Base-by-base conservation (phyloP, 176 grass and related monocot species). In the Triticum turgidum region DNA sequence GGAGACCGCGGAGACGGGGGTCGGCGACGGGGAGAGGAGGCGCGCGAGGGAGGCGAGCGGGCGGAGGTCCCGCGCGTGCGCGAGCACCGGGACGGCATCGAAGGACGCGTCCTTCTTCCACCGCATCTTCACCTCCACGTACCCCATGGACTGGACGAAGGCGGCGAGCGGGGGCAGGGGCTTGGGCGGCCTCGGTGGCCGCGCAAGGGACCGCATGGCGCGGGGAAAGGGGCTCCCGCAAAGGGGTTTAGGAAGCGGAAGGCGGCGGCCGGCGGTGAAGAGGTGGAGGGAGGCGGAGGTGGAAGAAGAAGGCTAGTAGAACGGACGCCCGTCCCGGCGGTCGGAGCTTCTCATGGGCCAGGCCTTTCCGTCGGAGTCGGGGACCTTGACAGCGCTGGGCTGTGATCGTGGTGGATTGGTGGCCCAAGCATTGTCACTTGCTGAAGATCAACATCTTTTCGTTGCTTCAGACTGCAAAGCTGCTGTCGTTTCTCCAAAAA, bases 21-120 rank as follows among this genome's bases (percentile, higher is more conserved):
- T 76, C 30, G 92, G 78, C 3, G 71, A 82, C 7, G 76, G 61
- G 65, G 88, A 83, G 3, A 89, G 77, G 82, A 94, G 70, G 74
- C 88, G 84, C 51, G 82, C 84, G 74, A 97, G 88, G 52, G 90
- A 65, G 75, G 73, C 77, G 9, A 94, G 84, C 30, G 91, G 87
- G 29, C 82, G 89, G 61, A 94, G 90, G 56, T 97, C 92, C 29
- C 81, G 88, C 69, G 84, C 76, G 67, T 89, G 83, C 42, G 88
- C 69, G 47, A 97, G 88, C 45, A 91, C 71, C 34, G 89, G 66
- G 66, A 94, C 61, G 69, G 38, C 86, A 25, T 97, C 92, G 66
- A 84, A 97, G 13, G 84, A 94, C 0, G 74, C 38, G 62, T 94
- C 92, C 91, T 97, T 97, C 92, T 92, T 94, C 95, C 92, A 86